Percentiles rank a stretch among this genome's conserved stretches.
phyloP scores from a whole-genome alignment of 225 moss, liverwort and hornwort species.

The Rhytidiadelphus loreus region DNA sequence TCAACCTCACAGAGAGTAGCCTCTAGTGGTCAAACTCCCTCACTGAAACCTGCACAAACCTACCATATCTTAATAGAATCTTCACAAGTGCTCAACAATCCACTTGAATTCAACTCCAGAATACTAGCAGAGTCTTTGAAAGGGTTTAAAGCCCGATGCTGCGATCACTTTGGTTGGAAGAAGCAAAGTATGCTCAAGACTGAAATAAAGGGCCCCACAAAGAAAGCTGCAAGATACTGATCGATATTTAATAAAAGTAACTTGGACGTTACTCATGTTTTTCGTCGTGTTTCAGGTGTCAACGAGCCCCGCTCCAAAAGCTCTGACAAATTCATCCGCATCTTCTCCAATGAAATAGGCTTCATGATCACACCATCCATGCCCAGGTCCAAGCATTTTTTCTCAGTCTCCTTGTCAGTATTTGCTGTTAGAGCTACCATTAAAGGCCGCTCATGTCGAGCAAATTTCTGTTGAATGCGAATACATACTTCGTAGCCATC shows the following conservation, averaged over 20 bases:
- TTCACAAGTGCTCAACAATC: constrained; percentile 28
- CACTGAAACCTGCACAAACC: constrained; percentile 34
- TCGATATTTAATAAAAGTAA: background rate
- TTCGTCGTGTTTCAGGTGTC: constrained; percentile 43
- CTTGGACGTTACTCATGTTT: constrained; percentile 13
- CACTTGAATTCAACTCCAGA: constrained; percentile 9
- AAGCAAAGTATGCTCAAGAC: constrained; percentile 7
- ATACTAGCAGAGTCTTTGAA: constrained; percentile 4
- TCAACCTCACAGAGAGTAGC: constrained; percentile 16
- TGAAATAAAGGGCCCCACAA: background rate
- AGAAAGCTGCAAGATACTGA: constrained; percentile 3
- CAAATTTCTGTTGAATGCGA: constrained; percentile 61
- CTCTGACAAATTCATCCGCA: constrained; percentile 50
- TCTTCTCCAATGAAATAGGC: constrained; percentile 63
- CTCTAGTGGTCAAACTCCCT: constrained; percentile 13
- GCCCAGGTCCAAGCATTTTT: constrained; percentile 43
- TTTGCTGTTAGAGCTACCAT: constrained; percentile 62
- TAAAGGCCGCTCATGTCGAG: constrained; percentile 53
- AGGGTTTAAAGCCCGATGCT: background rate
- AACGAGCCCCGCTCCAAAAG: constrained; percentile 49
- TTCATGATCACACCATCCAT: constrained; percentile 65
- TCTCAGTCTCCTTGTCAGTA: constrained; percentile 39
- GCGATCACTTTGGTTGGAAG: background rate
- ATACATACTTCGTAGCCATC: constrained; percentile 64
- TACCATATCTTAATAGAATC: constrained; percentile 28